These are phyloP conservation scores for Cladorrhinum sp. DNA, from an alignment of 2,329 filamentous ascomycete genomes.

Conservation along the genomic window DNA sequence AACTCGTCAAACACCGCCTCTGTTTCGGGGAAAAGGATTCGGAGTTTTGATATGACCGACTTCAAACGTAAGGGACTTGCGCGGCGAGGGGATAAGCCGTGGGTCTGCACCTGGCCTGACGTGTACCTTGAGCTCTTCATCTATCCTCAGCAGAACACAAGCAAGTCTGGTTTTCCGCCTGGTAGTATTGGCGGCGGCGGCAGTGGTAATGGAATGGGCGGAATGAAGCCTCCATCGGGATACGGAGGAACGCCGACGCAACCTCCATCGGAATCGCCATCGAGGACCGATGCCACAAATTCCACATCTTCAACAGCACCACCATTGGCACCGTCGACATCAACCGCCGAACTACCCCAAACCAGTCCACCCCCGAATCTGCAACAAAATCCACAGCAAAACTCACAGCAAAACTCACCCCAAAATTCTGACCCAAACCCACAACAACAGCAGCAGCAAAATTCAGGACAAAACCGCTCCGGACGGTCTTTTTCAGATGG, in stretches of 20 bases:
- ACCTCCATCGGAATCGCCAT: neutral
- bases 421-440: neutral
- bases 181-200: slow-evolving; percentile 4
- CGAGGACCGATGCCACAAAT: neutral
- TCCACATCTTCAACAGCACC: slow-evolving; percentile 11
- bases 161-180: slow-evolving; percentile 25
- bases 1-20: slow-evolving; percentile 6
- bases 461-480: neutral
- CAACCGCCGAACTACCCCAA: neutral
- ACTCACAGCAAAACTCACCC: neutral
- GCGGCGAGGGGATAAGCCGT: slow-evolving; percentile 49
- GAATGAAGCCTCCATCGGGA: slow-evolving; percentile 8
- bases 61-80: slow-evolving; percentile 40
- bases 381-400: neutral
- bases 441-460: neutral
- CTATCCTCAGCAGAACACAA: slow-evolving; percentile 52
- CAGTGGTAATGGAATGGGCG: neutral
- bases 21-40: slow-evolving; percentile 3
- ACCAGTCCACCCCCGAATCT: neutral
- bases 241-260: slow-evolving; percentile 10
- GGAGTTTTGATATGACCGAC: slow-evolving; percentile 21
- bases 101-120: slow-evolving; percentile 58
- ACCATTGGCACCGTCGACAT: slow-evolving; percentile 12
- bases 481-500: neutral
- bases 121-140: slow-evolving; percentile 56